Base-by-base conservation (phyloP, 2,329 filamentous ascomycete genomes). In the Alternaria longipes region DNA sequence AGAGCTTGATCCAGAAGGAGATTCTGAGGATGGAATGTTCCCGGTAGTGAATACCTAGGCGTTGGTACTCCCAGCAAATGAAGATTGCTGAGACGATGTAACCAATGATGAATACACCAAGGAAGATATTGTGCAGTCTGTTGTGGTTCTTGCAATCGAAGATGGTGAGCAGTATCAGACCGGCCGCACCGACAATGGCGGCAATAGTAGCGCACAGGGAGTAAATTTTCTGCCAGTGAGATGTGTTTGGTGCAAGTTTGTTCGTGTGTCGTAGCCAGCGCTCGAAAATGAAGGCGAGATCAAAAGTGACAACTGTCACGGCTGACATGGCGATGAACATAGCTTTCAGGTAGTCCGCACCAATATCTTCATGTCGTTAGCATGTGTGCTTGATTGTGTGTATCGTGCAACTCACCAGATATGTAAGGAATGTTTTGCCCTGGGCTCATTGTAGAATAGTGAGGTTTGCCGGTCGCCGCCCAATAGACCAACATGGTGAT, bases 11-110 rank as follows among this genome's bases (percentile, higher is more conserved):
- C 86, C 89, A 94, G 83, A 98, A 98, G 58, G 91, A 95, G 61
- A 85, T 78, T 49, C 89, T 86, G 11, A 99, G 86, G 66, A 95
- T 82, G 56, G 84, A 86, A 79, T 94, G 87, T 62, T 93, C 82
- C 64, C 90, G 90, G 82, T 94, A 92, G 76, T 90, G 90, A 54
- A 90, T 88, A 26, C 93, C 93, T 1, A 98, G 85, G 3, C 92
- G 89, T 73, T 95, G 90, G 78, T 97, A 97, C 78, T 97, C 93
- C 82, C 88, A 89, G 82, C 94, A 97, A 67, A 94, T 91, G 79
- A 94, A 94, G 68, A 97, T 85, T 57, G 94, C 94, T 5, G 90
- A 92, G 56, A 97, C 75, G 55, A 97, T 83, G 78, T 97, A 98
- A 34, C 93, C 95, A 14, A 79, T 88, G 52, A 97, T 92, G 78